phyloP scores from a whole-genome alignment of 2,329 filamentous ascomycete species.

The Hypomyces rosellus region DNA sequence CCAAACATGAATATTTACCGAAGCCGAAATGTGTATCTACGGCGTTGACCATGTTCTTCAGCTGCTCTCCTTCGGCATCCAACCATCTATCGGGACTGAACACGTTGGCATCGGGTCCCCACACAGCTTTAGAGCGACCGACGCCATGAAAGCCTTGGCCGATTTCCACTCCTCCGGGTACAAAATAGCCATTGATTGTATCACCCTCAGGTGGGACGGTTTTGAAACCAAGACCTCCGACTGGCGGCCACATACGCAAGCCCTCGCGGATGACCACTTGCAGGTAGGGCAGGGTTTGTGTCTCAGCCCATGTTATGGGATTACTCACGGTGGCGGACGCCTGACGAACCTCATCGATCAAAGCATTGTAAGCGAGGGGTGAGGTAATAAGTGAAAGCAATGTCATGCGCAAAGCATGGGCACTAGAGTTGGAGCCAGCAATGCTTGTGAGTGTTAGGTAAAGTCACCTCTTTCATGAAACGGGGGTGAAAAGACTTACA shows the following conservation, averaged over 20 bases:
- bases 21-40: conserved; percentile 40
- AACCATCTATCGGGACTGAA: conserved; percentile 52
- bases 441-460: conserved; percentile 32
- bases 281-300: conserved; percentile 45
- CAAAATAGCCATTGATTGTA: conserved; percentile 42
- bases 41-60: conserved; percentile 29
- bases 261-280: conserved; percentile 52
- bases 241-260: conserved; percentile 49
- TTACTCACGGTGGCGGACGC: conserved; percentile 32
- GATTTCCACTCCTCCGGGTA: conserved; percentile 46
- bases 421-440: conserved; percentile 55
- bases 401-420: conserved; percentile 45
- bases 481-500: not conserved
- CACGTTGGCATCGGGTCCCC: conserved; percentile 45
- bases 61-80: conserved; percentile 24
- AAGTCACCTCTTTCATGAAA: not conserved
- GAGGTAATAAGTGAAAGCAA: conserved; percentile 45
- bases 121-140: conserved; percentile 40
- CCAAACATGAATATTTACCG: conserved; percentile 40
- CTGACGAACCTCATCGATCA: conserved; percentile 38
- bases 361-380: conserved; percentile 31
- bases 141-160: conserved; percentile 51
- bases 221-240: conserved; percentile 47
- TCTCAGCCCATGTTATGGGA: conserved; percentile 39
- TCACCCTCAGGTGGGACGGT: conserved; percentile 46